phyloP scores from a whole-genome alignment of 768 basidiomycete genomes.

The Kwoniella dendrophila region DNA sequence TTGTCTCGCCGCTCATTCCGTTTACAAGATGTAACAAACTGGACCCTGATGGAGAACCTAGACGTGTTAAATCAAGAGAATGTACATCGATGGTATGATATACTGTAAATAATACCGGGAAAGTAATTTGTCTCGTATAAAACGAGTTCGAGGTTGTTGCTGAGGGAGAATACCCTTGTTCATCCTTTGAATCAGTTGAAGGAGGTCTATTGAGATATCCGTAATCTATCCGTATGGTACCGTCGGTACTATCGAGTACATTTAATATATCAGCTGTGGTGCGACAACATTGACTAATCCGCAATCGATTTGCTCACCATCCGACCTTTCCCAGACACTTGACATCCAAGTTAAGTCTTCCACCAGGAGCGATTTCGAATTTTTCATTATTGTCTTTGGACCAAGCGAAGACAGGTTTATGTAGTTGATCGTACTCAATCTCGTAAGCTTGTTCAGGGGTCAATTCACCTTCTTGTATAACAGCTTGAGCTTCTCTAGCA shows the following conservation, averaged over 20 bases:
- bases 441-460: constrained; percentile 86
- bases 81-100: constrained; percentile 92
- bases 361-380: constrained; percentile 69
- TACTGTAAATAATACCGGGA: constrained; percentile 88
- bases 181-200: background rate
- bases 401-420: constrained; percentile 82
- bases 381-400: constrained; percentile 58
- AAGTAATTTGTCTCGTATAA: constrained; percentile 81
- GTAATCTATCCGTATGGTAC: constrained; percentile 81
- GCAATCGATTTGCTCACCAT: constrained; percentile 65
- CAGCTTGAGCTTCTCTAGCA: constrained; percentile 71
- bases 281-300: background rate
- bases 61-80: constrained; percentile 76
- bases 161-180: constrained; percentile 34
- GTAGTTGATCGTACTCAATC: constrained; percentile 76
- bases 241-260: constrained; percentile 66
- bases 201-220: constrained; percentile 62
- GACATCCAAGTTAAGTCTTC: constrained; percentile 69
- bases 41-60: constrained; percentile 45
- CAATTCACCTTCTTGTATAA: constrained; percentile 76
- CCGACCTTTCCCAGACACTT: constrained; percentile 85
- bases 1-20: background rate
- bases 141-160: constrained; percentile 59
- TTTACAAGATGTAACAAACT: background rate
- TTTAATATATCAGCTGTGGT: background rate